Evolutionary conservation across 345 rosid genomes (phyloP), one percentile per base, ranked within the genome.

Genomic region (Melaleuca alternifolia): DNA sequence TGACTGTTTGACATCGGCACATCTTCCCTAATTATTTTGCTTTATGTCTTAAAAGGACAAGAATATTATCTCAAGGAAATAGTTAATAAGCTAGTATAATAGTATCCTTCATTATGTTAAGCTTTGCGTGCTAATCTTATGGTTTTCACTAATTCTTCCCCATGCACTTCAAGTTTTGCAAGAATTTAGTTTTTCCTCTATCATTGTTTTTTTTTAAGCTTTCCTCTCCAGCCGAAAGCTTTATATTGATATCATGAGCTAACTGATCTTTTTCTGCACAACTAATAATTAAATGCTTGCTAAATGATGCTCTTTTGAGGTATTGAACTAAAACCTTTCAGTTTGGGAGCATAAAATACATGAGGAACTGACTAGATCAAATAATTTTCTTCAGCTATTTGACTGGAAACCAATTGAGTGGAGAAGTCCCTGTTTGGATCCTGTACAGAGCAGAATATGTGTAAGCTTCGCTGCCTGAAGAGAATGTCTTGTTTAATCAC

Each of bases 381-480:
- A 23, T 24, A 15, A 52, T 86, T n/a, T 79, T 77, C 51, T 81
- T 46, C 20, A 87, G 93, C 79, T 91, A 88, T 82, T 83, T 91
- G 6, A 92, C 93, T 51, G 86, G 90, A 84, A 92, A 92, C 82
- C 77, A 84, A 86, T 88, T 92, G 16, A 89, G 41, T 18, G 93
- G 94, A 84, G 5, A 11, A 2, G 79, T 91, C 20, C 94, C 91
- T 76, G 3, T 0, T 26, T 90, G 91, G 92, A 56, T 91, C 18
- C 59, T 87, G 54, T 11, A 18, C 6, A 13, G 24, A 50, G 87
- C 65, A 82, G 2, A 86, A 0, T 48, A 4, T 3, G 20, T 76
- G 90, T 90, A 83, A 87, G 83, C 9, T 82, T 62, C 46, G 84
- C 83, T 59, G 59, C 54, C 59, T 0, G 0, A 21, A 18, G 41